Evolutionary conservation across 805 yeast genomes (phyloP).

Genomic region (Kluyveromyces siamensis): DNA sequence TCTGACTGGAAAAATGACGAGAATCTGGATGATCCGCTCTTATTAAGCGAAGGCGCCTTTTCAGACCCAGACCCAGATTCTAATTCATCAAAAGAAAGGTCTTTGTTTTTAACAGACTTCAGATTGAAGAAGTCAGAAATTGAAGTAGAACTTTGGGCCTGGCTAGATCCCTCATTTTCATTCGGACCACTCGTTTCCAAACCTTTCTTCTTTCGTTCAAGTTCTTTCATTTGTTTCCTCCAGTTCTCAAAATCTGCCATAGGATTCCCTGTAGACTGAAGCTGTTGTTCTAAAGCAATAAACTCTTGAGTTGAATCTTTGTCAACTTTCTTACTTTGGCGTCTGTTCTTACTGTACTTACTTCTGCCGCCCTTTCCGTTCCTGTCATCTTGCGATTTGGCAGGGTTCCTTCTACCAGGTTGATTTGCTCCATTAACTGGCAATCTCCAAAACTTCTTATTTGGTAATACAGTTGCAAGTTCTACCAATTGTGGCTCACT

Average conservation of each 20-base stretch:
- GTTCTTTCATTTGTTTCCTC: slow-evolving; percentile 31
- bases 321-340: slow-evolving; percentile 14
- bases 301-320: slow-evolving; percentile 27
- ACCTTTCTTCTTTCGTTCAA: slow-evolving; percentile 29
- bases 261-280: slow-evolving; percentile 28
- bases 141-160: slow-evolving; percentile 18
- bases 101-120: slow-evolving; percentile 7
- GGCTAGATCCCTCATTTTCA: slow-evolving; percentile 2
- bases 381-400: slow-evolving; percentile 4
- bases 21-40: slow-evolving; percentile 26
- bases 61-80: slow-evolving; percentile 5
- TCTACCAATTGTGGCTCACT: slow-evolving; percentile 27
- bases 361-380: slow-evolving; percentile 4
- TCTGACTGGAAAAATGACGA: slow-evolving; percentile 28
- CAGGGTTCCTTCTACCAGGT: slow-evolving; percentile 5
- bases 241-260: slow-evolving; percentile 34
- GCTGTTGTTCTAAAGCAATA: slow-evolving; percentile 25
- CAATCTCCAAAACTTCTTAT: slow-evolving; percentile 40
- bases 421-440: slow-evolving; percentile 10
- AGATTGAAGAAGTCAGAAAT: slow-evolving; percentile 25
- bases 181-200: slow-evolving; percentile 6
- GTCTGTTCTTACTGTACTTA: slow-evolving; percentile 10
- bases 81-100: slow-evolving; percentile 6
- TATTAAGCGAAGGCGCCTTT: slow-evolving; percentile 3
- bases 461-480: slow-evolving; percentile 35